A percentile compares a stretch with the other conserved stretches of the same genome.
phyloP scores from a whole-genome alignment of 2,329 filamentous ascomycete genomes.

The Hypoxylon sp. region DNA sequence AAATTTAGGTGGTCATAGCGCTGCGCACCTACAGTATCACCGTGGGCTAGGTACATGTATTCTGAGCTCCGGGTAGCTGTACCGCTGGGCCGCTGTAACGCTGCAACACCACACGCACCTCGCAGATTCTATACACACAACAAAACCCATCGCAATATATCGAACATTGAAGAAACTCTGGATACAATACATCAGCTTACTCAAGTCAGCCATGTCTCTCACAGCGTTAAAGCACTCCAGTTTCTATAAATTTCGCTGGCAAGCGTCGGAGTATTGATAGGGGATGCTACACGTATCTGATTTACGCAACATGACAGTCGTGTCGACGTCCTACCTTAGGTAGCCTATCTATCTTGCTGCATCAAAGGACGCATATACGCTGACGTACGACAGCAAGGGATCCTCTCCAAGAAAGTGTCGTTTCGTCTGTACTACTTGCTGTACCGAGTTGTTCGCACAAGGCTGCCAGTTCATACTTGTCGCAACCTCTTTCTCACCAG shows the following conservation, averaged over 20 bases:
- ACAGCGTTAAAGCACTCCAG: not conserved
- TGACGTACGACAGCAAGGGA: slow-evolving; percentile 29
- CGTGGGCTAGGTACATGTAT: too few species aligned
- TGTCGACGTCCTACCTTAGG: slow-evolving; percentile 8
- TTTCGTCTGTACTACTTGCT: slow-evolving; percentile 22
- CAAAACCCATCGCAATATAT: not conserved
- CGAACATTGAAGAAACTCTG: not conserved
- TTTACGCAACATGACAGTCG: slow-evolving; percentile 23
- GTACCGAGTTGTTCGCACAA: slow-evolving; percentile 11
- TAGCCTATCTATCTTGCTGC: slow-evolving; percentile 7
- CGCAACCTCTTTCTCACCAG: not conserved
- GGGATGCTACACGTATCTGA: not conserved
- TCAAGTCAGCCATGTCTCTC: not conserved
- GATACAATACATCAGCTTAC: not conserved
- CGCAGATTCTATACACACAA: not conserved
- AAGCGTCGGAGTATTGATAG: not conserved
- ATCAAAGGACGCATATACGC: slow-evolving; percentile 19
- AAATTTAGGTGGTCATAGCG: slow-evolving; percentile 20
- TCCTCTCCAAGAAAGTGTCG: slow-evolving; percentile 7
- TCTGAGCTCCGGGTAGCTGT: not conserved
- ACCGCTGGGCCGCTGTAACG: not conserved
- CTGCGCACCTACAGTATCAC: too few species aligned
- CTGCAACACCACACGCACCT: slow-evolving; percentile 6
- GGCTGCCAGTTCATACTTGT: slow-evolving; percentile 1
- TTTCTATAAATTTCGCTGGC: not conserved